Percentiles rank a stretch among this genome's conserved stretches.
Conservation (phyloP, 257 asterid genomes). For the Nicotiana sylvestris region DNA sequence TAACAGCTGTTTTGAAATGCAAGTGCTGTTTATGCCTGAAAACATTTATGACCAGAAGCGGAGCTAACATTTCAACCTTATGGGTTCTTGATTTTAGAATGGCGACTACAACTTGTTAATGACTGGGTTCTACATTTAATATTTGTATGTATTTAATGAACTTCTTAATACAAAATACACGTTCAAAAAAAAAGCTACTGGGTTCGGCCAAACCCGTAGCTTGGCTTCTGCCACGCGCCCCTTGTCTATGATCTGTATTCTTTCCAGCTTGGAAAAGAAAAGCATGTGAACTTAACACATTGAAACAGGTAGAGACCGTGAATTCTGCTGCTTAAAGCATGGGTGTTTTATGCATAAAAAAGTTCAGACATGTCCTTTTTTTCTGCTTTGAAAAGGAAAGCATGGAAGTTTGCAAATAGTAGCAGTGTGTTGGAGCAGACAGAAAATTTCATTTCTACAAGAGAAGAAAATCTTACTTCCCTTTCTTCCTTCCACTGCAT, state of each 20-base stretch:
- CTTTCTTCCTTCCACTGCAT: constrained; percentile 97
- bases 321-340: not conserved
- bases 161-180: too few species aligned
- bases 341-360: not conserved
- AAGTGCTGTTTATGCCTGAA: not conserved
- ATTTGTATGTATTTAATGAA: too few species aligned
- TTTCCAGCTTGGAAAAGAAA: not conserved
- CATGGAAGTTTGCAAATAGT: not conserved
- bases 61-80: too few species aligned
- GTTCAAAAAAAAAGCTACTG: too few species aligned
- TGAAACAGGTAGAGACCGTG: not conserved
- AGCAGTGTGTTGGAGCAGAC: not conserved
- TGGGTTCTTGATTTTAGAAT: too few species aligned
- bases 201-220: too few species aligned
- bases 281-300: not conserved
- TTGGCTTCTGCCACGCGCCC: too few species aligned
- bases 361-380: not conserved
- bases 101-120: too few species aligned
- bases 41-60: not conserved
- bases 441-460: not conserved
- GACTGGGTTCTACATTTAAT: too few species aligned
- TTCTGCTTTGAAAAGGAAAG: not conserved
- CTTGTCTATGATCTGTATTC: not conserved
- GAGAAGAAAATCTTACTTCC: constrained; percentile 34
- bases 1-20: not conserved